Percentiles rank a stretch among this genome's conserved stretches.
These are phyloP conservation scores for Aspergillus vadensis DNA, from an alignment of 2,329 filamentous ascomycete species.

Conservation along the genomic window DNA sequence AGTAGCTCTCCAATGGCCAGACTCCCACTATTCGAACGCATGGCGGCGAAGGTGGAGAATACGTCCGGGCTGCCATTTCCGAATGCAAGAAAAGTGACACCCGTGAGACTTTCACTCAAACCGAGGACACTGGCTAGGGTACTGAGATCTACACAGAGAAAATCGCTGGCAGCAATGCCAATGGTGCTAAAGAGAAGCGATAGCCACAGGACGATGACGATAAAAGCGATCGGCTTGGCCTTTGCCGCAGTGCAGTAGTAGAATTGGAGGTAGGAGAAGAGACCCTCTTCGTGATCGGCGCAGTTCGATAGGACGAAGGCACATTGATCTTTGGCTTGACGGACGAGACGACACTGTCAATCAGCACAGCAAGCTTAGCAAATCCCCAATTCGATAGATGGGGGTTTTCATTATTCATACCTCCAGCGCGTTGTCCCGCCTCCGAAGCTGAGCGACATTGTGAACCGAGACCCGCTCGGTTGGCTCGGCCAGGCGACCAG, in stretches of 20 bases:
- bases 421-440: constrained; percentile 29
- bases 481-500: constrained; percentile 10
- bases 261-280: constrained; percentile 82
- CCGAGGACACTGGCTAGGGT: constrained; percentile 87
- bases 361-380: neutral
- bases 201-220: constrained; percentile 77
- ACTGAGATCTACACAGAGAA: constrained; percentile 95
- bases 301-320: constrained; percentile 82
- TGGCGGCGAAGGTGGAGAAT: constrained; percentile 97
- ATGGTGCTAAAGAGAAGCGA: constrained; percentile 92
- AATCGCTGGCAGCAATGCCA: constrained; percentile 95
- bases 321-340: constrained; percentile 77
- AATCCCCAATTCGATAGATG: neutral
- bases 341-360: constrained; percentile 73
- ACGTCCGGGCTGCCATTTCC: constrained; percentile 98
- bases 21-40: constrained; percentile 96
- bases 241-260: constrained; percentile 81
- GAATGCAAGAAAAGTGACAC: constrained; percentile 94
- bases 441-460: constrained; percentile 15
- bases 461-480: neutral
- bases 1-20: constrained; percentile 94
- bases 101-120: constrained; percentile 92
- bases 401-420: constrained; percentile 20
- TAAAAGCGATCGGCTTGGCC: constrained; percentile 75
- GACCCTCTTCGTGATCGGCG: constrained; percentile 82